These are phyloP conservation scores for Pelargonium fulgidum DNA, from an alignment of 441 rosid genomes.

Conservation along the genomic window DNA sequence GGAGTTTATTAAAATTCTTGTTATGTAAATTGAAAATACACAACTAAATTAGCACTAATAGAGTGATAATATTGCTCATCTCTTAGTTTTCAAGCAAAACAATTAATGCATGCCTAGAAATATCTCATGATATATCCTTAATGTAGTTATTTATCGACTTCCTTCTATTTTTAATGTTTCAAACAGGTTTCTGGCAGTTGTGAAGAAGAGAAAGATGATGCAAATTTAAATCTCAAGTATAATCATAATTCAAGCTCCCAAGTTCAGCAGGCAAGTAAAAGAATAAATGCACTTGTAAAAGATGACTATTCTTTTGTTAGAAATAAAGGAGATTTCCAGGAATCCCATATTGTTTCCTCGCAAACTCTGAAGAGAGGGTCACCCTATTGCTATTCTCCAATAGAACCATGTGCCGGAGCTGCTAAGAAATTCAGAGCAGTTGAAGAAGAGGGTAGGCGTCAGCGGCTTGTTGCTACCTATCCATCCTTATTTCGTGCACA, in stretches of 20 bases:
- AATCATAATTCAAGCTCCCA: conserved; percentile 26
- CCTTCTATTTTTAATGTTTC: conserved; percentile 14
- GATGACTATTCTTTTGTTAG: conserved; percentile 22
- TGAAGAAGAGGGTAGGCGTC: conserved; percentile 29
- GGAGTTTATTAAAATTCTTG: background rate
- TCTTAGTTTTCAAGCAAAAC: background rate
- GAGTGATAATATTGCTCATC: conserved; percentile 2
- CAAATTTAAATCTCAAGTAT: conserved; percentile 25
- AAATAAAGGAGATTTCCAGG: conserved; percentile 27
- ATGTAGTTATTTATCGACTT: background rate
- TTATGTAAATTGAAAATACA: background rate
- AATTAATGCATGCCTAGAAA: background rate
- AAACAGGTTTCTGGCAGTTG: conserved; percentile 35
- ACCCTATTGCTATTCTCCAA: conserved; percentile 21
- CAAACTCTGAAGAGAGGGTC: conserved; percentile 39
- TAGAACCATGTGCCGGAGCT: conserved; percentile 29
- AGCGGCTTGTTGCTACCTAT: conserved; percentile 24
- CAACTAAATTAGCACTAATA: background rate
- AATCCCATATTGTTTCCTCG: conserved; percentile 25
- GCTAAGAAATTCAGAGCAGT: conserved; percentile 31
- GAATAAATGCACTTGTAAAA: conserved; percentile 25
- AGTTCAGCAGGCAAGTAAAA: conserved; percentile 21
- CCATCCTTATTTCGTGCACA: conserved; percentile 21
- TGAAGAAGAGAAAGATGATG: conserved; percentile 23
- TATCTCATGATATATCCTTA: background rate